Evolutionary conservation across 2,329 filamentous ascomycete species (phyloP), one percentile per base, ranked within the genome.

Genomic region (Sporothrix inflata): DNA sequence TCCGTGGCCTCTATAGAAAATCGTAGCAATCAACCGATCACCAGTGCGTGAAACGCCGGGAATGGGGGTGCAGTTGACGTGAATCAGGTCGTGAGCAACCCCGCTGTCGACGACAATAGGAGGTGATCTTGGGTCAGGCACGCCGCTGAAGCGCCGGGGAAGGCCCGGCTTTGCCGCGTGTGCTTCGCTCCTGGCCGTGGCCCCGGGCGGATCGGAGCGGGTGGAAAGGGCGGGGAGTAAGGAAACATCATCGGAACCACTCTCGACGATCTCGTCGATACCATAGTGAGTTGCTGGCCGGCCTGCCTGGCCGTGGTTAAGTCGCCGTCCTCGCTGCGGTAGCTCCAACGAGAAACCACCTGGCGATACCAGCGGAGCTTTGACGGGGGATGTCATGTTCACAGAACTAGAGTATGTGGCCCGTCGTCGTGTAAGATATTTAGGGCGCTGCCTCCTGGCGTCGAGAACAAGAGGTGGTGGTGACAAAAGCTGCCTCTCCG

Each of bases 211-310:
- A 7, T 40, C n/a, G 6, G 49, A 40, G 6, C 11, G 49, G 38
- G 42, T 7, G 19, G 21, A 2, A 45, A 30, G 42, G 24, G 65
- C 14, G 7, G 61, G 40, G 30, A 19, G 40, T 65, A 82, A 78
- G 34, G 81, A 78, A 19, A 81, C 78, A 24, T 78, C 79, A 45
- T 81, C 78, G 40, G 79, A 79, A 73, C 82, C 81, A 73, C 88
- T 86, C 79, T 91, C 89, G 69, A 91, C 85, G 19, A 91, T 88
- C 61, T 88, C 89, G 78, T 91, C 89, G 76, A 91, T 91, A 74
- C 88, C 88, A 74, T 88, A 88, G 78, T 87, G 85, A 72, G 82
- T 83, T 38, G 89, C 88, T 63, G 85, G 83, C 74, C 74, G 71
- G 8, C 69, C 14, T 4, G 68, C 12, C 16, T 70, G 73, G n/a